Evolutionary conservation across 192 early-diverging fungal species (phyloP), one percentile per base, ranked within the genome.

Genomic region (Backusella tuberculispora): DNA sequence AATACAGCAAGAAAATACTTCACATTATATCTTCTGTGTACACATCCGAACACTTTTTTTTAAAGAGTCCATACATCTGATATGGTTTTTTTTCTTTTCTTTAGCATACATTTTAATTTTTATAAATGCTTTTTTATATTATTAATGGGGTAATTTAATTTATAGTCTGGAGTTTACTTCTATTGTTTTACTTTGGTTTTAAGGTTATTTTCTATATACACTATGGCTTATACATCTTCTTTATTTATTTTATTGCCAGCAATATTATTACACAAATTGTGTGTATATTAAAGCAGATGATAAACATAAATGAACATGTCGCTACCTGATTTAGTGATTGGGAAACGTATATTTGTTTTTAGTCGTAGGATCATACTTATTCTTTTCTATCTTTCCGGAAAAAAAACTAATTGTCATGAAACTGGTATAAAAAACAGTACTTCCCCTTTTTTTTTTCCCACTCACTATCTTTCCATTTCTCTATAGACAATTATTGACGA

Each of bases 1-100:
- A 60, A 60, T 60, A 60, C 53, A 60, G 53, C 53, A 60, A 24
- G 53, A 60, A 60, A 60, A 26, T 12, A 60, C 21, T 60, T 60
- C 53, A 60, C 53, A 60, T 60, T 19, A 60, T 13, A 60, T 60
- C 53, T 24, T 60, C 53, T 60, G 53, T 60, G 53, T 24, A 60
- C 53, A 12, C 5, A 24, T 60, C 53, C 53, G 53, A 60, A 24
- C 21, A 21, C 21, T 8, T 26, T 60, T 56, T 60, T 60, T 60
- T 26, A 60, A 60, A n/a, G 24, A 34, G 19, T 26, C 53, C 26
- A 60, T 12, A 26, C 53, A 26, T 24, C 53, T 12, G 53, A 56
- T 60, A 60, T 60, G 21, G n/a, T 56, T 19, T 13, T 13, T 60
- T 60, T 56, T 24, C 24, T 10, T 8, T 60, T 60, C 26, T 3